Conservation (phyloP, 805 yeast species). For the Candida boidinii region DNA sequence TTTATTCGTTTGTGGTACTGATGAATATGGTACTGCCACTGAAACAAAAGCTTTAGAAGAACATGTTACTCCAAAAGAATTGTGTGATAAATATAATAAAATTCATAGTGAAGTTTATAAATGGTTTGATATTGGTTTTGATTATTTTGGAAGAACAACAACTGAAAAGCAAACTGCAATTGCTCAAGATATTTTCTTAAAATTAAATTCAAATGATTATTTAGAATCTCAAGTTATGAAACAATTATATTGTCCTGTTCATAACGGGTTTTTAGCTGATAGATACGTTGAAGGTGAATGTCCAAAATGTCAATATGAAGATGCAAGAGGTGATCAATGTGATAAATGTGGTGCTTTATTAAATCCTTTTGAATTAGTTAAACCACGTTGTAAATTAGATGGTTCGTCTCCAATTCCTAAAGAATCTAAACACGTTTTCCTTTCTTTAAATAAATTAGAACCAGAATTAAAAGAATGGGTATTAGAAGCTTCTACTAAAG, state of each 20-base stretch:
- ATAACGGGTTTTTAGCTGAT: conserved; percentile 89
- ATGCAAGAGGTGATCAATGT: conserved; percentile 99
- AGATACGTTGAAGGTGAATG: conserved; percentile 96
- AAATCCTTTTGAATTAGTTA: conserved; percentile 86
- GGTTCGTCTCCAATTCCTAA: conserved; percentile 71
- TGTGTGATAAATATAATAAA: conserved; percentile 85
- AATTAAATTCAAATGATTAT: conserved; percentile 65
- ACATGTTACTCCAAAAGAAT: conserved; percentile 74
- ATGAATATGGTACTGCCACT: conserved; percentile 98
- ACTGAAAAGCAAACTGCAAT: conserved; percentile 87
- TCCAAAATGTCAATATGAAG: conserved; percentile 90
- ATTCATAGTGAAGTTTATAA: conserved; percentile 87
- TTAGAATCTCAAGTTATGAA: conserved; percentile 82
- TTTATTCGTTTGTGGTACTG: conserved; percentile 90
- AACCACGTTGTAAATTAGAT: conserved; percentile 94
- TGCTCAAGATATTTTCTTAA: conserved; percentile 85
- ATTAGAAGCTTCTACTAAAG: conserved; percentile 54
- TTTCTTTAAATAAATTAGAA: conserved; percentile 79
- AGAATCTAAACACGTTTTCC: conserved; percentile 78
- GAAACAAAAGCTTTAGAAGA: conserved; percentile 98
- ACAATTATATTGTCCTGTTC: conserved; percentile 87
- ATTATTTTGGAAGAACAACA: conserved; percentile 93
- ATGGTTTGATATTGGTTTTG: conserved; percentile 95
- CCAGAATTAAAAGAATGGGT: conserved; percentile 69
- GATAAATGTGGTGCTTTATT: conserved; percentile 88